Evolutionary conservation across 2,329 filamentous ascomycete species (phyloP), one percentile per base, ranked within the genome.

Genomic region (Polychaeton citri): DNA sequence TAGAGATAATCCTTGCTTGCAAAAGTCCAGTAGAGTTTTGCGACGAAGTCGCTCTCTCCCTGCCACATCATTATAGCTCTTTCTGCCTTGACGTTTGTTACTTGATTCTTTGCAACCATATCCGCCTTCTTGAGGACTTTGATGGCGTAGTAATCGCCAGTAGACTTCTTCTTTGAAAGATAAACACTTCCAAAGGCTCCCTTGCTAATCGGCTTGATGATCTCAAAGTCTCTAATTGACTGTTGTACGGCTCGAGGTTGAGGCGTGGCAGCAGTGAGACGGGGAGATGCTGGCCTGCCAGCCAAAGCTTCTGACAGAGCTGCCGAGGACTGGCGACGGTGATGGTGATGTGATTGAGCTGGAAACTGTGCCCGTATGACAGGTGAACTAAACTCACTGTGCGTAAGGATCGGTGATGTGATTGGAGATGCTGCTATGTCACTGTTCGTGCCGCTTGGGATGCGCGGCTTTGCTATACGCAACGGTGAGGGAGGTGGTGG

Each of bases 1-100:
- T 96, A 98, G 17, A 98, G 76, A 54, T 95, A 98, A 54, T 98
- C 90, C 55, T 98, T 98, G 69, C 88, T 98, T 3, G 90, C 94
- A 54, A 98, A 98, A 0, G 90, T 98, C 92, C 92, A 98, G 63
- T 96, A 98, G 9, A 98, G 71, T 64, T 98, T 98, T 18, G 90
- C 90, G 39, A 98, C 90, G 57, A 98, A 98, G 41, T 98, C 90
- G 57, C 92, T 98, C 59, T 96, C 86, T 16, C 90, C 90, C 63
- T 98, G 90, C 84, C 90, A 96, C 90, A 98, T 98, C 90, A 98
- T 96, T 55, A 98, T 98, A 16, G 92, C 92, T 46, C 90, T 76
- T 61, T 98, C 90, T 6, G 92, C 90, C 61, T 98, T 96, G 52
- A 98, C 90, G 53, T 98, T 98, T 47, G 90, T 94, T 48, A 98